Percentiles rank a stretch among this genome's conserved stretches.
Evolutionary conservation across 2,329 filamentous ascomycete species (phyloP).

Genomic region (Botrytis deweyae): DNA sequence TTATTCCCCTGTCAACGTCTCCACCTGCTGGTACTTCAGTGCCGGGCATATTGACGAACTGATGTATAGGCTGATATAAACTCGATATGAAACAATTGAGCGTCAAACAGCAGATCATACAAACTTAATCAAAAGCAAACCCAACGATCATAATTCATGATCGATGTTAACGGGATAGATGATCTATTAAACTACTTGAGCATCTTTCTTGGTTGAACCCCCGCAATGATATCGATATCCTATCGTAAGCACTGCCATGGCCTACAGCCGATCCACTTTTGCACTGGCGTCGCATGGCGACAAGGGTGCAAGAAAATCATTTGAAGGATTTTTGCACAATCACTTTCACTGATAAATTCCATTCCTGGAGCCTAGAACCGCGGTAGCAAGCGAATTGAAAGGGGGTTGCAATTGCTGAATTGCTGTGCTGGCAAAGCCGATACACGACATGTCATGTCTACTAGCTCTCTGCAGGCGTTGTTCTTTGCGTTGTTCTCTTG

Average conservation of each 20-base stretch:
- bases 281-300: constrained; percentile 6
- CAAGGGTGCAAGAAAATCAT: background rate
- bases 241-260: constrained; percentile 6
- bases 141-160: background rate
- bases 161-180: background rate
- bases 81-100: background rate
- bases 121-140: background rate
- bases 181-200: background rate
- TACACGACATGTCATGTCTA: background rate
- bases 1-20: constrained; percentile 12
- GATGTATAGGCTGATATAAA: background rate
- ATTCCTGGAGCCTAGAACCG: background rate
- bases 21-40: constrained; percentile 1
- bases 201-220: background rate
- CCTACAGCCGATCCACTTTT: background rate
- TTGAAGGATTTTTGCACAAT: background rate
- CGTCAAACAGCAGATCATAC: background rate
- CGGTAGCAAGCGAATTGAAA: constrained; percentile 15
- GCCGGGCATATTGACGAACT: background rate
- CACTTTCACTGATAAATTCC: background rate
- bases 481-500: background rate
- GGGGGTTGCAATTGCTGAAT: background rate
- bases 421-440: constrained; percentile 5
- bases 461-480: background rate
- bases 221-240: constrained; percentile 2